Evolutionary conservation across 257 asterid species (phyloP).

Genomic region (Striga asiatica): DNA sequence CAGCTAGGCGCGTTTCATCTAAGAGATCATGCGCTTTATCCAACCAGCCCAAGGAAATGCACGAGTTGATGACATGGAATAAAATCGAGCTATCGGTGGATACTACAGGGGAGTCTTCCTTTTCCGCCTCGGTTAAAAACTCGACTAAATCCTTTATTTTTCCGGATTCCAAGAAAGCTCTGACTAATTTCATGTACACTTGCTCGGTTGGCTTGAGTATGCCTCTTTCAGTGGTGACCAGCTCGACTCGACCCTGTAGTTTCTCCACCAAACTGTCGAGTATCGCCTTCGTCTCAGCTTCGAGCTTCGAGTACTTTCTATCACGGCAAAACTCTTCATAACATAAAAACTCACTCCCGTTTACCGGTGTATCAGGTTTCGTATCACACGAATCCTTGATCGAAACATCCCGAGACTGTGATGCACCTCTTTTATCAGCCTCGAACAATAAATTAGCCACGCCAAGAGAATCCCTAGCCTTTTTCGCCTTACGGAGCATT

Average conservation of each 20-base stretch:
- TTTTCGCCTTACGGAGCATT: constrained; percentile 74
- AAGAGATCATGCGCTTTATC: constrained; percentile 88
- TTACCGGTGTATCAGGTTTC: constrained; percentile 19
- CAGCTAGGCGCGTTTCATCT: constrained; percentile 85
- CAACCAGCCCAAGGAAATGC: constrained; percentile 77
- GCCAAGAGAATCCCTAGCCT: constrained; percentile 62
- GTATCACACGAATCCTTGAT: constrained; percentile 13
- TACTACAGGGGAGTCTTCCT: constrained; percentile 57
- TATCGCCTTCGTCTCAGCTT: constrained; percentile 49
- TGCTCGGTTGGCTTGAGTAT: constrained; percentile 79
- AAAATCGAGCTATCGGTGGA: constrained; percentile 56
- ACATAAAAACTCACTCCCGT: constrained; percentile 15
- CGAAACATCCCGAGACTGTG: constrained; percentile 16
- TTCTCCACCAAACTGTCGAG: constrained; percentile 40
- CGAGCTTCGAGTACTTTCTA: constrained; percentile 44
- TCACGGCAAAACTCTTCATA: constrained; percentile 54
- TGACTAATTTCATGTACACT: constrained; percentile 59
- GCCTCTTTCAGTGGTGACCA: constrained; percentile 72
- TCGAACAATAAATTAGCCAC: constrained; percentile 40
- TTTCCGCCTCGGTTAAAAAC: constrained; percentile 54
- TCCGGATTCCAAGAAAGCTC: constrained; percentile 64
- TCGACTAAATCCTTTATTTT: constrained; percentile 62
- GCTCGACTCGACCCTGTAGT: constrained; percentile 55
- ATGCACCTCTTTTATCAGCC: constrained; percentile 18
- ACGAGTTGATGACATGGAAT: constrained; percentile 53